phyloP scores from a whole-genome alignment of 73 alveolate species.

The Tetrahymena borealis region DNA sequence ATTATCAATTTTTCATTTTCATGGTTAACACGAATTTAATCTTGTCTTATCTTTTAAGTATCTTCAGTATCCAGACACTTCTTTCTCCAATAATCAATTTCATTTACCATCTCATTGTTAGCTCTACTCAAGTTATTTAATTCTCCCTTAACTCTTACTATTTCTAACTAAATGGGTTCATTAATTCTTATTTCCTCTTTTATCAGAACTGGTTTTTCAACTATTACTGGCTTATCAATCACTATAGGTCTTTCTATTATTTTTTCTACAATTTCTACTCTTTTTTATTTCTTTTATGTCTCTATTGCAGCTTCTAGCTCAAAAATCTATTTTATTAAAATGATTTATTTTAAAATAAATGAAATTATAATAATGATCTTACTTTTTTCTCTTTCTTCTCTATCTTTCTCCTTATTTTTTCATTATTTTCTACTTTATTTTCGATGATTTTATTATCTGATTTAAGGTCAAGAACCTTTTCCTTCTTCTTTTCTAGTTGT shows the following conservation, averaged over 20 bases:
- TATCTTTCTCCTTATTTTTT: neutral
- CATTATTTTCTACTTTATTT: neutral
- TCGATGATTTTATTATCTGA: neutral
- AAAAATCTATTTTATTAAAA: neutral
- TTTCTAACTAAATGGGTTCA: neutral
- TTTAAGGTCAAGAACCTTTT: neutral
- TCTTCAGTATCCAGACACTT: neutral
- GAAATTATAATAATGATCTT: neutral
- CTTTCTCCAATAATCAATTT: neutral
- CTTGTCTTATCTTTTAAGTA: neutral
- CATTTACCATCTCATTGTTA: neutral
- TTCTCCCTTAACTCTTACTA: neutral
- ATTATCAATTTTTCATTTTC: neutral
- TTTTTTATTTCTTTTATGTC: neutral
- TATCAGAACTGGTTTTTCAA: neutral
- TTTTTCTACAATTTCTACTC: neutral
- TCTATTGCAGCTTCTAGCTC: neutral
- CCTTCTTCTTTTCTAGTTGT: neutral
- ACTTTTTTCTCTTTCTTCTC: neutral
- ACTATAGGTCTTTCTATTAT: neutral
- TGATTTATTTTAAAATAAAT: neutral
- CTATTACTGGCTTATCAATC: neutral
- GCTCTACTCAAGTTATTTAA: neutral
- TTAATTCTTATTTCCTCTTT: neutral
- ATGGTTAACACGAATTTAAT: neutral